Conservation (phyloP, 306 rosid species). For the Lotus japonicus region DNA sequence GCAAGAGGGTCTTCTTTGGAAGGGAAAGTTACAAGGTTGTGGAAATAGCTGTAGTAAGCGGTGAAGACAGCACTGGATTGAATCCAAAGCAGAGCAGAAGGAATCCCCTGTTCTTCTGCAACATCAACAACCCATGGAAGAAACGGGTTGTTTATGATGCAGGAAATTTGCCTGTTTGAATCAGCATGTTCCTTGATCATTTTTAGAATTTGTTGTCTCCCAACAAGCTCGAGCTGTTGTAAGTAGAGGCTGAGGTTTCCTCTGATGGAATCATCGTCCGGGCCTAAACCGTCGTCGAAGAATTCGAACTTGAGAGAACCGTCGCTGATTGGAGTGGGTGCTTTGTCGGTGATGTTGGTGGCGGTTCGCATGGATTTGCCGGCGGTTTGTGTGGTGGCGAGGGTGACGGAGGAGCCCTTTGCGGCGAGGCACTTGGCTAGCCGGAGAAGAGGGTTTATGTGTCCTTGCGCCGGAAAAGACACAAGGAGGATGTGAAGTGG, state of each 20-base stretch:
- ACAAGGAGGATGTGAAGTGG: slow-evolving; percentile 38
- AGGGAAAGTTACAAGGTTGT: slow-evolving; percentile 48
- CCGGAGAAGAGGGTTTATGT: slow-evolving; percentile 63
- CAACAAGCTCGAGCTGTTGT: slow-evolving; percentile 31
- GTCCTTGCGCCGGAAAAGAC: slow-evolving; percentile 72
- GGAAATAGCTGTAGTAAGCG: slow-evolving; percentile 41
- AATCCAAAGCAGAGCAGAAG: slow-evolving; percentile 55
- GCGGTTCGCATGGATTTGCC: slow-evolving; percentile 41
- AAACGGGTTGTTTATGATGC: slow-evolving; percentile 54
- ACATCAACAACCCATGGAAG: slow-evolving; percentile 65
- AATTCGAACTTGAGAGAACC: slow-evolving; percentile 56
- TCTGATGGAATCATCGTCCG: slow-evolving; percentile 20
- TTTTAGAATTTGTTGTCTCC: slow-evolving; percentile 18
- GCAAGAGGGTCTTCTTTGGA: slow-evolving; percentile 32
- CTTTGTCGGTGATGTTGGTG: slow-evolving; percentile 28
- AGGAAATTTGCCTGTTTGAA: slow-evolving; percentile 34
- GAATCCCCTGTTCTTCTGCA: slow-evolving; percentile 31
- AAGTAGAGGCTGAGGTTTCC: background rate
- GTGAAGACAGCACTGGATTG: slow-evolving; percentile 56
- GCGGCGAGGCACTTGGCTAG: slow-evolving; percentile 57
- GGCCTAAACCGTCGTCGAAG: slow-evolving; percentile 39
- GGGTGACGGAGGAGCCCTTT: slow-evolving; percentile 54
- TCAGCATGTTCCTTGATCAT: slow-evolving; percentile 33
- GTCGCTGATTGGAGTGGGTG: slow-evolving; percentile 27
- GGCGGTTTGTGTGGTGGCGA: slow-evolving; percentile 30